phyloP scores from a whole-genome alignment of 1,139 yeast genomes.

The Kodamaea sp. region DNA sequence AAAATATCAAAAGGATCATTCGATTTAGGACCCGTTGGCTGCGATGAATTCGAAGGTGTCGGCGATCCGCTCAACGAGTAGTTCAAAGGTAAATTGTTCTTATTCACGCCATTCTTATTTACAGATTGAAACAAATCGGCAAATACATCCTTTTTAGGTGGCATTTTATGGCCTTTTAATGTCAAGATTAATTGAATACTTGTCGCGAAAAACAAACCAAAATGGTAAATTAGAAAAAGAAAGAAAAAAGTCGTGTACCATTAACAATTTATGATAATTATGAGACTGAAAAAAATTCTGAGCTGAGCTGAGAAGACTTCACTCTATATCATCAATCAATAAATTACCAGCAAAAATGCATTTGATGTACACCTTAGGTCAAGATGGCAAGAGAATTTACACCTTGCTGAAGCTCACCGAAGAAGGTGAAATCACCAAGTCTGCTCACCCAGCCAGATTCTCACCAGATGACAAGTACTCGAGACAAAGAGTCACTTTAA shows the following conservation, averaged over 20 bases:
- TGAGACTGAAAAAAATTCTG: conserved; percentile 2
- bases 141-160: conserved; percentile 47
- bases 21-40: neutral
- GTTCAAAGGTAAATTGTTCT: conserved; percentile 5
- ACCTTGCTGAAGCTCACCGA: conserved; percentile 81
- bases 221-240: neutral
- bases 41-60: conserved; percentile 4
- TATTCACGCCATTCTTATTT: conserved; percentile 8
- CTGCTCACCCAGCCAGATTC: conserved; percentile 99
- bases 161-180: conserved; percentile 12
- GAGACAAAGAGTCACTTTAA: conserved; percentile 96
- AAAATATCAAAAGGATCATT: conserved; percentile 11
- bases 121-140: conserved; percentile 46
- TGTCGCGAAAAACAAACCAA: neutral
- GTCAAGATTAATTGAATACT: neutral
- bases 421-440: conserved; percentile 91
- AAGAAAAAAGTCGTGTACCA: conserved; percentile 5
- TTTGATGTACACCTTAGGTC: conserved; percentile 95
- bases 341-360: conserved; percentile 56
- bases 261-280: neutral
- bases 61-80: conserved; percentile 2
- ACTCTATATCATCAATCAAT: neutral
- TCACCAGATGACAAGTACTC: conserved; percentile 99
- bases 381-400: conserved; percentile 93
- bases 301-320: no score